Evolutionary conservation across 345 rosid species (phyloP).

Genomic region (Brassica napus): DNA sequence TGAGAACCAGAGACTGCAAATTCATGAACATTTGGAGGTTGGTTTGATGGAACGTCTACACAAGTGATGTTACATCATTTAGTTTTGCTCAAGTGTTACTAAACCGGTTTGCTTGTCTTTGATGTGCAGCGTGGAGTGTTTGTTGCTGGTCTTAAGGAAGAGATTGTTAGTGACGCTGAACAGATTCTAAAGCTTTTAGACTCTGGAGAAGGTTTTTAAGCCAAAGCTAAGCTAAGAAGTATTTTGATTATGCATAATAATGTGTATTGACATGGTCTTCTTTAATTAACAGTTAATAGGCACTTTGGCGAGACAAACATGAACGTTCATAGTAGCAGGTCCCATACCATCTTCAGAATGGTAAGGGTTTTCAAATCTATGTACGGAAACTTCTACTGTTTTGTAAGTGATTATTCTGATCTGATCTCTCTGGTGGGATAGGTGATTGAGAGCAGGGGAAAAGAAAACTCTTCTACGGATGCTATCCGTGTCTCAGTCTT

Average conservation of each 20-base stretch:
- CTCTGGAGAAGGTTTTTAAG: constrained; percentile 82
- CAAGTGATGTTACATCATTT: not conserved
- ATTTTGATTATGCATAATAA: not conserved
- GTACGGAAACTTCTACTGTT: not conserved
- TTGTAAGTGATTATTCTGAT: not conserved
- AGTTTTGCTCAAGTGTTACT: constrained; percentile 7
- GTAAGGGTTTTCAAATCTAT: constrained; percentile 43
- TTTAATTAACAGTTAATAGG: constrained; percentile 61
- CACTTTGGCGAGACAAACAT: constrained; percentile 97
- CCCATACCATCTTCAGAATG: constrained; percentile 97
- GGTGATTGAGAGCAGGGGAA: constrained; percentile 93
- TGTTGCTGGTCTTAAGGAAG: constrained; percentile 87
- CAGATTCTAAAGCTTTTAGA: constrained; percentile 80
- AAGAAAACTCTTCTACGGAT: constrained; percentile 52
- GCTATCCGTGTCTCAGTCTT: constrained; percentile 85
- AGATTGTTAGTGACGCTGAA: constrained; percentile 75
- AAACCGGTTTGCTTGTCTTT: constrained; percentile 21
- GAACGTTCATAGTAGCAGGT: constrained; percentile 94
- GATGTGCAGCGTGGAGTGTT: constrained; percentile 74
- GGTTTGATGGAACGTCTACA: not conserved
- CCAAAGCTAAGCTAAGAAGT: constrained; percentile 4
- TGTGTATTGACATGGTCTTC: constrained; percentile 1
- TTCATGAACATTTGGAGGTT: constrained; percentile 63
- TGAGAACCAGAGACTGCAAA: constrained; percentile 80
- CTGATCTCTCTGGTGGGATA: constrained; percentile 35